Evolutionary conservation across 805 yeast genomes (phyloP), one percentile per base, ranked within the genome.

Genomic region (Candida xiaguanensis): DNA sequence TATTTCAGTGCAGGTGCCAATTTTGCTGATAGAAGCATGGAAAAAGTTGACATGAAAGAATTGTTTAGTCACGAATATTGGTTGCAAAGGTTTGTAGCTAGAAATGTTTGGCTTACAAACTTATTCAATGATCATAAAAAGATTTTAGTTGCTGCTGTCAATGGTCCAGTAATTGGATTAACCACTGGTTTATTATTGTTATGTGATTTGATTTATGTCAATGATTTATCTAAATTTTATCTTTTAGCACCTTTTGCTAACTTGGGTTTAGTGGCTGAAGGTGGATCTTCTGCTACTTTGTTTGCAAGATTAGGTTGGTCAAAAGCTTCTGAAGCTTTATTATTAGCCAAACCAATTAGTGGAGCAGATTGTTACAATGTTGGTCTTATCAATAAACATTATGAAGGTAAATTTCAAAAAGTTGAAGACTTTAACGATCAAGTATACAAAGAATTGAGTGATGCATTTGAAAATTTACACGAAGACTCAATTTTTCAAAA

Each of bases 1-100:
- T 84, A 75, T 56, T 88, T 87, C 58, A 79, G 88, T 18, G 84
- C 95, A 5, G 96, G 96, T 18, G 96, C 95, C 15, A 81, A 87
- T 55, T 75, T 85, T 37, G 71, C 65, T 34, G 70, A 63, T 31
- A 53, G 45, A 38, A 60, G 67, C 0, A 41, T 65, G 39, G 36
- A 52, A 13, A 49, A 63, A 5, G 59, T 52, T 26, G 58, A 64
- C 12, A 44, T 53, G 13, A 54, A 57, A 25, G 53, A 62, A 40
- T 43, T 63, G 45, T 56, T 69, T 56, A 46, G 66, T 53, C 52
- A 58, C 38, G 63, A 61, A 31, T 62, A 59, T 46, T 80, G 85
- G 83, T 58, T 77, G 34, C 63, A 70, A 38, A 65, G 66, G 45
- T 82, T 84, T 51, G 77, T 78, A n/a, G 75, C 88, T 3, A 76